Conservation (phyloP, 1,139 yeast genomes). For the Scheffersomyces lignicola region DNA sequence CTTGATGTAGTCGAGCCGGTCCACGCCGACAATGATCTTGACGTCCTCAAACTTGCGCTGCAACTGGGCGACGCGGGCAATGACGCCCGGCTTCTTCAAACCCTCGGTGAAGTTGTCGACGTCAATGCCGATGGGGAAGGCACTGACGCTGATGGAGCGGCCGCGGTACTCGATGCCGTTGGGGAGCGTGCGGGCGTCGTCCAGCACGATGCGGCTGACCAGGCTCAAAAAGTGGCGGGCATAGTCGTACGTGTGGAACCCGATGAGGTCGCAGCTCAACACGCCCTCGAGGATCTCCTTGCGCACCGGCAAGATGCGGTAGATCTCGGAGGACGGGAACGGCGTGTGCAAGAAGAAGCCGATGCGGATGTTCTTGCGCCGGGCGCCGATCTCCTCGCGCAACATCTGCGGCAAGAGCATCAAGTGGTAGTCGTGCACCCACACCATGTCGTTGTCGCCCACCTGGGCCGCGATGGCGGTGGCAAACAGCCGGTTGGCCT, state of each 20-base stretch:
- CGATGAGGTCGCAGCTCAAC: conserved; percentile 89
- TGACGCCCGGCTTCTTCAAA: conserved; percentile 60
- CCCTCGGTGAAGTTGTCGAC: conserved; percentile 89
- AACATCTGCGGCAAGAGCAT: conserved; percentile 94
- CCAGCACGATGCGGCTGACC: conserved; percentile 76
- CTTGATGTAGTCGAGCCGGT: conserved; percentile 90
- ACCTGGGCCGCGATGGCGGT: conserved; percentile 68
- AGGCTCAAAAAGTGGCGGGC: conserved; percentile 96
- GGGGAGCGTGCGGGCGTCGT: conserved; percentile 77
- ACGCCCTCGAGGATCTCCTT: conserved; percentile 91
- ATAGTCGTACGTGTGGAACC: conserved; percentile 98
- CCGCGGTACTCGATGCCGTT: conserved; percentile 85
- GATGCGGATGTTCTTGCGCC: conserved; percentile 60
- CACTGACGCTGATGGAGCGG: conserved; percentile 82
- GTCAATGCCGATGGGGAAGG: conserved; percentile 98
- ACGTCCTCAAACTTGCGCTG: conserved; percentile 62
- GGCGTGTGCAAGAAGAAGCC: conserved; percentile 98
- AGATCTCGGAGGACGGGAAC: conserved; percentile 95
- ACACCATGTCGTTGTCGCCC: conserved; percentile 82
- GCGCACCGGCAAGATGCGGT: conserved; percentile 93
- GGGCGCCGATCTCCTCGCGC: conserved; percentile 56
- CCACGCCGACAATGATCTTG: conserved; percentile 93
- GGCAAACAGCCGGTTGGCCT: conserved; percentile 87
- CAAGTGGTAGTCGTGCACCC: conserved; percentile 98
- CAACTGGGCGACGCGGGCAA: conserved; percentile 63